Evolutionary conservation across 495 filamentous ascomycete genomes (phyloP), one percentile per base, ranked within the genome.

Genomic region (Penicillium bovifimosum): DNA sequence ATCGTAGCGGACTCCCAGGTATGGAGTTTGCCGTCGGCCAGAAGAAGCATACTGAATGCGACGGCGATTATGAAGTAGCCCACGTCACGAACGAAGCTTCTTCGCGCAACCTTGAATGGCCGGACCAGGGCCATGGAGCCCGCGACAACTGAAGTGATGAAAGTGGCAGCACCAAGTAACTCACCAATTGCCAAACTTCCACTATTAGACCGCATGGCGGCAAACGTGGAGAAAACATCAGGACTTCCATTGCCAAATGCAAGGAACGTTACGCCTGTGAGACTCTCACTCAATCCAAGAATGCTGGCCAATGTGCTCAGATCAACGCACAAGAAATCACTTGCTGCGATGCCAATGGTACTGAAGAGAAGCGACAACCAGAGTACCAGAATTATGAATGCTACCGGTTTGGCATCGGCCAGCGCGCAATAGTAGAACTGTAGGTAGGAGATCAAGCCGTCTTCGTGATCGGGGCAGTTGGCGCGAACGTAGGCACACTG

Each of bases 211-310:
- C 84, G 85, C 91, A 99, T 97, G 52, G 95, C 95, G 27, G 92
- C 95, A 63, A 97, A 96, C 3, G 95, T 99, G 34, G 89, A 95
- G 68, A 99, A 99, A 14, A 99, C 91, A 69, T 99, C 95, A 0
- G 95, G 95, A 56, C 91, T 96, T n/a, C 95, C 95, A 72, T 99
- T 99, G 47, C 95, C 95, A 68, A 99, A 93, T 4, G 95, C 95
- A 44, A 97, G 76, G 60, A 99, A 95, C 1, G 95, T 99, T 14
- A 98, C 95, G 20, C 95, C 95, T 0, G 95, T 90, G 74, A 97
- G 81, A 63, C 88, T 96, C 71, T 99, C 92, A 63, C 90, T 96
- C 78, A 99, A 81, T 11, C 92, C 91, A 6, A 97, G 75, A 36
- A 95, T 81, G 53, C 75, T 85, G 16, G 95, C 82, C 53, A 97